Percentiles rank a stretch among this genome's conserved stretches.
Evolutionary conservation across 1,139 yeast species (phyloP).

Genomic region (Sugiyamaella grinbergsii): DNA sequence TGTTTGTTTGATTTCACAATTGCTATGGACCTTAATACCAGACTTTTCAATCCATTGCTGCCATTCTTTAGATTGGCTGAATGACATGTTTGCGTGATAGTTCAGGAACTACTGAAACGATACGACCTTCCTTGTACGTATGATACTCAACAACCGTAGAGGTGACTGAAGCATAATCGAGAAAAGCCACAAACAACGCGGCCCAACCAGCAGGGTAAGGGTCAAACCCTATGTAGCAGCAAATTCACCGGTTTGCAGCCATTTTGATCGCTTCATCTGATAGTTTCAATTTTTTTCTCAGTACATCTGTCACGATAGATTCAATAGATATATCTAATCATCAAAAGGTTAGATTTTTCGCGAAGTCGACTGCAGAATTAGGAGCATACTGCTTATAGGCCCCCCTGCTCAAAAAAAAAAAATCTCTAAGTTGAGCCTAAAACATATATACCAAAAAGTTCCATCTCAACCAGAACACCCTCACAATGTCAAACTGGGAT

Average conservation of each 20-base stretch:
- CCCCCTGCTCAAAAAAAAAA: neutral
- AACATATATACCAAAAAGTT: neutral
- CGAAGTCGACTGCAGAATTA: no score
- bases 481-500: slow-evolving; percentile 34
- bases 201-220: slow-evolving; percentile 7
- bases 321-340: no score
- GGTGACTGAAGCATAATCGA: no score
- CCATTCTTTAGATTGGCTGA: slow-evolving; percentile 10
- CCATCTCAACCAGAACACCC: neutral
- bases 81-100: no score
- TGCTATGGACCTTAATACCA: slow-evolving; percentile 20
- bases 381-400: no score
- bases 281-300: neutral
- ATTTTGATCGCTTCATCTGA: neutral
- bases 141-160: no score
- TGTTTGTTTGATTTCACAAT: slow-evolving; percentile 7
- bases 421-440: neutral
- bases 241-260: no score
- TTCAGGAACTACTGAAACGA: no score
- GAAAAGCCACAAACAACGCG: neutral
- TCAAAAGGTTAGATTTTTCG: no score
- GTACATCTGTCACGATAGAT: neutral
- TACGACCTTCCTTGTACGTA: no score
- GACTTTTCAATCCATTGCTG: slow-evolving; percentile 19
- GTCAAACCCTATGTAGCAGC: neutral